These are phyloP conservation scores for Colletotrichum sp. DNA, from an alignment of 2,329 filamentous ascomycete genomes.

Conservation along the genomic window DNA sequence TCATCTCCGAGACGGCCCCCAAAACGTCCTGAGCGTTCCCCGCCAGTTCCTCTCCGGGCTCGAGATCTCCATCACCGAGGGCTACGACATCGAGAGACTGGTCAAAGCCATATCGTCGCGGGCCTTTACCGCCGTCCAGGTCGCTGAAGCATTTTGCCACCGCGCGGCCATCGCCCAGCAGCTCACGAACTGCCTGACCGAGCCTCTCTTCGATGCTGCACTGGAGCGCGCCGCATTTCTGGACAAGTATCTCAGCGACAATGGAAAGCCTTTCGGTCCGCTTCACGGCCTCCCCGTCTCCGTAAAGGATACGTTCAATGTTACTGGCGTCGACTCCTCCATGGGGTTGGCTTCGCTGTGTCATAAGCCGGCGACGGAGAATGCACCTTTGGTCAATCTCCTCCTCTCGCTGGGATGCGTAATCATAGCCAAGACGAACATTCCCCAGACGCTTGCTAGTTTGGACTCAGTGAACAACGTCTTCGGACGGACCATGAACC, in stretches of 20 bases:
- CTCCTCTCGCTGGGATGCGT: slow-evolving; percentile 33
- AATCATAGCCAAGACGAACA: slow-evolving; percentile 23
- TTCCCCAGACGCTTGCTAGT: slow-evolving; percentile 31
- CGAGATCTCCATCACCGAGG: slow-evolving; percentile 8
- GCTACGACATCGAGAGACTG: neutral
- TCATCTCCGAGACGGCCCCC: neutral
- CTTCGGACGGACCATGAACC: slow-evolving; percentile 17
- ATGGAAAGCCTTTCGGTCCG: slow-evolving; percentile 55
- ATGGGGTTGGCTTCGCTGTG: slow-evolving; percentile 41
- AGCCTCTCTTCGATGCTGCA: slow-evolving; percentile 56
- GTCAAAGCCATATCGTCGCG: neutral
- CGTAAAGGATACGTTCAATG: slow-evolving; percentile 50
- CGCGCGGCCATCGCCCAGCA: slow-evolving; percentile 56
- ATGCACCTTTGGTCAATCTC: slow-evolving; percentile 33
- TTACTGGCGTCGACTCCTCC: slow-evolving; percentile 51
- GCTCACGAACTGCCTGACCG: slow-evolving; percentile 56
- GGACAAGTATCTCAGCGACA: slow-evolving; percentile 47
- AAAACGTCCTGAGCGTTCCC: neutral
- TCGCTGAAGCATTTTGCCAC: slow-evolving; percentile 8
- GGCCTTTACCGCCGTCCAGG: neutral
- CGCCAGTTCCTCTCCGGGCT: neutral
- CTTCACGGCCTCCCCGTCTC: slow-evolving; percentile 67
- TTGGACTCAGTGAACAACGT: slow-evolving; percentile 19
- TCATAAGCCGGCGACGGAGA: slow-evolving; percentile 31
- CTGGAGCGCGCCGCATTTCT: slow-evolving; percentile 51